Evolutionary conservation across 2,329 filamentous ascomycete species (phyloP), one percentile per base, ranked within the genome.

Genomic region (Eutypella sp.): DNA sequence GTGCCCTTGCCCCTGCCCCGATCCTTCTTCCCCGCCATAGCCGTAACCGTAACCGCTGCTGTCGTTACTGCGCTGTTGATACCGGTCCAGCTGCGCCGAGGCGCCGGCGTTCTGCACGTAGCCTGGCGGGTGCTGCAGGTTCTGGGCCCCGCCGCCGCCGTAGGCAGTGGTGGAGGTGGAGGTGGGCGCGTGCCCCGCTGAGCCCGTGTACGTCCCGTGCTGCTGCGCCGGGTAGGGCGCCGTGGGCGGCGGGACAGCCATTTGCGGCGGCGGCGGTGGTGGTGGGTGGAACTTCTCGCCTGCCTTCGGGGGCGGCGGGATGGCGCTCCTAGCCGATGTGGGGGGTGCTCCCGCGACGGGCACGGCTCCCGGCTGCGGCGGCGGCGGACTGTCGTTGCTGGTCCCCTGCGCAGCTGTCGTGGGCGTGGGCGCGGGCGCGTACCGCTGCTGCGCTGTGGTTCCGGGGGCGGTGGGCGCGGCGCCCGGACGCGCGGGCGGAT

Each of bases 61-160:
- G 50, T 48, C 41, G 54, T 60, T 41, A 52, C 54, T 48, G 63
- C 63, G 41, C 61, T 69, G 56, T 59, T 79, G 75, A 39, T 73
- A 65, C 47, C 67, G 71, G 49, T 63, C 70, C 46, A 77, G 69
- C 42, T 76, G 74, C 7, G 76, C 77, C 53, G 73, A 70, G 7
- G 77, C 77, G 53, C 73, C 68, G 5, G 67, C 58, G 53, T 81
- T 73, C 56, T 82, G 79, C 42, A 77, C 71, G 53, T 83, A 83
- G 13, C 78, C 79, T 2, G 73, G 70, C 19, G 75, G 74, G 41
- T 78, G 74, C 24, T 69, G 67, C 41, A 72, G 57, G 42, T 59
- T 60, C 39, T 56, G 53, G 43, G 48, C 53, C 38, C 53, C 47
- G 44, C 56, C 50, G 47, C 60, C 59, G 27, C 43, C 45, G 41